Percentiles rank a stretch among this genome's conserved stretches.
These are phyloP conservation scores for Asterophora lycoperdoides DNA, from an alignment of 768 basidiomycete genomes.

Conservation along the genomic window DNA sequence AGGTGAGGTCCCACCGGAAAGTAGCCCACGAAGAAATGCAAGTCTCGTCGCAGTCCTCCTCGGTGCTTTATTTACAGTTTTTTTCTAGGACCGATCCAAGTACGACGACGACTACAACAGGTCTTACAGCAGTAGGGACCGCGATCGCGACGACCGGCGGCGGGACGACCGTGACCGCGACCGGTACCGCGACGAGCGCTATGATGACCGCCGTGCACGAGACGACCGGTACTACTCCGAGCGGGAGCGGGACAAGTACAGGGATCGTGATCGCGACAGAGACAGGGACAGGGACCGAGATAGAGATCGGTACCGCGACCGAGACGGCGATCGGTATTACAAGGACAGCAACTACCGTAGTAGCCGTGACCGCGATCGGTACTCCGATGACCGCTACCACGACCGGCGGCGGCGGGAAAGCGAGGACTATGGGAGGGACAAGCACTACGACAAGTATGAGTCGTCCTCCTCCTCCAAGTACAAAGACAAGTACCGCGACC, in stretches of 20 bases:
- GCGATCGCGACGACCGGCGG: background rate
- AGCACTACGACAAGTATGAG: background rate
- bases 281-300: background rate
- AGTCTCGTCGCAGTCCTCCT: constrained; percentile 3
- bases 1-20: constrained; percentile 1
- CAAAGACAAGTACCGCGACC: no score
- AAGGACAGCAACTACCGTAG: background rate
- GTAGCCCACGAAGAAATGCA: constrained; percentile 7
- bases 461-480: no score
- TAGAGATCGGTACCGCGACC: background rate
- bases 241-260: background rate
- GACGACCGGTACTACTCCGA: constrained; percentile 1
- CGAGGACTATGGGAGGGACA: background rate
- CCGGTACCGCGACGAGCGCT: constrained; percentile 5
- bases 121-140: background rate
- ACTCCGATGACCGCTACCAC: no score
- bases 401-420: no score
- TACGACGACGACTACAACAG: constrained; percentile 1
- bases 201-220: constrained; percentile 3
- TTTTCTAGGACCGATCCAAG: constrained; percentile 3
- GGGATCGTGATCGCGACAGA: background rate
- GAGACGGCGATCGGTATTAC: no score
- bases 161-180: constrained; percentile 8
- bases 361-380: background rate
- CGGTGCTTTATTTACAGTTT: background rate